Base-by-base conservation (phyloP, 768 basidiomycete genomes). In the Russula sp. region DNA sequence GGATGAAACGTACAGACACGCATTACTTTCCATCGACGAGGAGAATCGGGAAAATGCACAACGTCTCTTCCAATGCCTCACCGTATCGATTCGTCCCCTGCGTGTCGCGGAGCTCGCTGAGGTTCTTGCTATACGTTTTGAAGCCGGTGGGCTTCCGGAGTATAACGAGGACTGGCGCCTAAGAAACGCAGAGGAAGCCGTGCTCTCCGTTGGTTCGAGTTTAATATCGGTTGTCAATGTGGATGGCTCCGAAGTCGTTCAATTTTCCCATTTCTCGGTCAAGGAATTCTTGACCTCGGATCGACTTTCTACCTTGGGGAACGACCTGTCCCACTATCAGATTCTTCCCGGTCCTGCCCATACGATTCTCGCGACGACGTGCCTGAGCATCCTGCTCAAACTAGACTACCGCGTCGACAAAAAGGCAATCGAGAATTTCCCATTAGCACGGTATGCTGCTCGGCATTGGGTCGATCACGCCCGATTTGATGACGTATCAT, bases 131-230 rank as follows among this genome's bases (percentile, higher is more conserved):
- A 27, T 62, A n/a, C 42, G 10, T 4, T 37, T 47, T 14, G 61
- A 57, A 6, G 6, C 6, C 3, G 20, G 11, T 10, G 6, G 0
- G 2, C 9, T 6, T 31, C 42, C 55, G 0, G 7, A 1, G 6
- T 52, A 22, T 22, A 8, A 44, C 8, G 3, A 34, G 5, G 18
- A 27, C 6, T 62, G 55, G 49, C 40, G 55, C 0, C 56, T 13
- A 6, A 20, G 0, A 2, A 20, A 62, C 14, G 34, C 61, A 13
- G 16, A 52, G 4, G 55, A 57, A n/a, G 61, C 61, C 1, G 50
- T 62, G 7, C 22, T 62, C 1, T 62, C 61, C 18, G 50, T 44
- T 5, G 57, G 61, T 32, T 57, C 61, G 4, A 62, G 61, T n/a
- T 27, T 62, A 1, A 18, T 62, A 20, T 9, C 50, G 0, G 45